phyloP scores from a whole-genome alignment of 768 basidiomycete species.

The Pluteus cervinus region DNA sequence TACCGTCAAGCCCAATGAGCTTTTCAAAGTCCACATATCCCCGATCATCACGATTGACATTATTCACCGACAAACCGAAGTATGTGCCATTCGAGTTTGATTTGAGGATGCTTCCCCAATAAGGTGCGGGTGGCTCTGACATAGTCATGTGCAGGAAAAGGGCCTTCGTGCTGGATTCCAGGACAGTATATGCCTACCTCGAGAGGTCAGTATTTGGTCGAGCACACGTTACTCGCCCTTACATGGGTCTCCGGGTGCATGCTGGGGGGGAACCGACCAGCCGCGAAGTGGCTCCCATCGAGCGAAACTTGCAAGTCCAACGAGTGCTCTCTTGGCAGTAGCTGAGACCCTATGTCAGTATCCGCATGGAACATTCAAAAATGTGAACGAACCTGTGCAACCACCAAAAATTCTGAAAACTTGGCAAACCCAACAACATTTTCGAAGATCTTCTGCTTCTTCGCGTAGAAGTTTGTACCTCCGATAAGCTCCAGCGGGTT shows the following conservation, averaged over 20 bases:
- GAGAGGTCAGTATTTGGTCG: no score
- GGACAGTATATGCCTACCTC: slow-evolving; percentile 79
- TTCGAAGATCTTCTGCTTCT: slow-evolving; percentile 75
- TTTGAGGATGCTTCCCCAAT: slow-evolving; percentile 89
- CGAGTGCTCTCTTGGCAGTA: slow-evolving; percentile 45
- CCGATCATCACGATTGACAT: slow-evolving; percentile 82
- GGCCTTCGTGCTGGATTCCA: slow-evolving; percentile 90
- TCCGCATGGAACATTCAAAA: not conserved
- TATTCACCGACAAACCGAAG: slow-evolving; percentile 79
- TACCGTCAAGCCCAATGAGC: slow-evolving; percentile 92
- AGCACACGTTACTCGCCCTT: slow-evolving; percentile 28
- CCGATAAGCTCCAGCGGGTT: slow-evolving; percentile 78
- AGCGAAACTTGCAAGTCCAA: slow-evolving; percentile 89
- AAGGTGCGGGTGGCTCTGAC: slow-evolving; percentile 64
- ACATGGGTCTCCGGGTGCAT: slow-evolving; percentile 91
- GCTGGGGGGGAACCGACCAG: slow-evolving; percentile 83
- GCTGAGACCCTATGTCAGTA: slow-evolving; percentile 24
- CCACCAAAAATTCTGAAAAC: slow-evolving; percentile 94
- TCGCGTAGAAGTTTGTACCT: slow-evolving; percentile 67
- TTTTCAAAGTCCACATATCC: slow-evolving; percentile 99
- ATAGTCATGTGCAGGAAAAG: slow-evolving; percentile 97
- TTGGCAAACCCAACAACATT: slow-evolving; percentile 92
- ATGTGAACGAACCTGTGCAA: slow-evolving; percentile 67
- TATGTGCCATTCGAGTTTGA: slow-evolving; percentile 99
- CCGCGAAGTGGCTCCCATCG: slow-evolving; percentile 80